Evolutionary conservation across 129 eudicot genomes (phyloP).

Genomic region (Flaveria sonorensis): DNA sequence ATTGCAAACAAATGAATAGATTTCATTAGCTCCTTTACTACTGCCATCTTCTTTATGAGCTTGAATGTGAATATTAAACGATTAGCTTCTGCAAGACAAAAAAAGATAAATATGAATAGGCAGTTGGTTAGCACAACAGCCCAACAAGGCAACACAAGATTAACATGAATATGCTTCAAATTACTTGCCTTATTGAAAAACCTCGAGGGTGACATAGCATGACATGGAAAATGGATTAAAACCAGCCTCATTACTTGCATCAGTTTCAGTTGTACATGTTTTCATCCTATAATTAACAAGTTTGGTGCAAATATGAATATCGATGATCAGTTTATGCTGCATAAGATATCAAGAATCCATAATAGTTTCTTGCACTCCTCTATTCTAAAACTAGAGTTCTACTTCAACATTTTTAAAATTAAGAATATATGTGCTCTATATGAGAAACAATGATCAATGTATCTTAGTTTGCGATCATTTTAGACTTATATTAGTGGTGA

Average conservation of each 20-base stretch:
- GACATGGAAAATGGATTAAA: not conserved
- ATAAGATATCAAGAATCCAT: too few species aligned
- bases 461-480: too few species aligned
- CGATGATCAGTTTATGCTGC: too few species aligned
- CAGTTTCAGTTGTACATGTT: too few species aligned
- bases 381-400: too few species aligned
- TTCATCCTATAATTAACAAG: too few species aligned
- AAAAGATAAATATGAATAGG: not conserved
- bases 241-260: not conserved
- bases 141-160: conserved; percentile 1
- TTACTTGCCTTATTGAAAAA: not conserved
- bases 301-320: too few species aligned
- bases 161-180: not conserved
- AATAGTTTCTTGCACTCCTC: too few species aligned
- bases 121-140: conserved; percentile 2
- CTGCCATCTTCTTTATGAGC: conserved; percentile 25
- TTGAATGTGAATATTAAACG: conserved; percentile 14
- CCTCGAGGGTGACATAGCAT: not conserved
- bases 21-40: conserved; percentile 36
- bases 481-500: too few species aligned
- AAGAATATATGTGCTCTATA: too few species aligned
- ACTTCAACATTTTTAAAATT: too few species aligned
- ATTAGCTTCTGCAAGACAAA: conserved; percentile 7
- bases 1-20: conserved; percentile 42
- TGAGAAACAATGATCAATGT: too few species aligned